phyloP scores from a whole-genome alignment of 345 rosid species.

The Salix caprea region DNA sequence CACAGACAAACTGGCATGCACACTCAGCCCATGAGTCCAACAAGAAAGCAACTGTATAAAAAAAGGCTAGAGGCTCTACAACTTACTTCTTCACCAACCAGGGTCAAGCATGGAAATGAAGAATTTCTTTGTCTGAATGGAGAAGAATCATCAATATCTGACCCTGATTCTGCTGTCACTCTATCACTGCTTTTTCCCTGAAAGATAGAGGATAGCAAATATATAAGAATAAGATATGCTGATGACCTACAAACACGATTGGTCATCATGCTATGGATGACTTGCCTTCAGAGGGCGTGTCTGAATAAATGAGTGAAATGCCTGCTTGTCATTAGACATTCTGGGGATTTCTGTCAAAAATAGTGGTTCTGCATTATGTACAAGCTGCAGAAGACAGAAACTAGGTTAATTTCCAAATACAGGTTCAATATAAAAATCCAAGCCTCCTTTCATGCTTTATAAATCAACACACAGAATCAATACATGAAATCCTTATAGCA shows the following conservation, averaged over 20 bases:
- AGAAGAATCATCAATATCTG: constrained; percentile 57
- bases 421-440: constrained; percentile 12
- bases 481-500: neutral
- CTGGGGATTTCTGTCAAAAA: constrained; percentile 56
- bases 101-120: constrained; percentile 37
- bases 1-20: neutral
- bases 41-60: neutral
- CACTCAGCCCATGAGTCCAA: neutral
- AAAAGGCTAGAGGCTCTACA: constrained; percentile 9
- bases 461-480: neutral
- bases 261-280: neutral
- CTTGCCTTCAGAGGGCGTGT: constrained; percentile 53
- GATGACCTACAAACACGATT: neutral
- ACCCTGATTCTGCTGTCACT: constrained; percentile 53
- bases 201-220: constrained; percentile 10
- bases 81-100: constrained; percentile 68
- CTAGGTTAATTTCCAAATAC: constrained; percentile 20
- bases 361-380: constrained; percentile 53
- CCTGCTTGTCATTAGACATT: constrained; percentile 42
- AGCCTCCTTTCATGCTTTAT: constrained; percentile 11
- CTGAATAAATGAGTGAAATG: constrained; percentile 44
- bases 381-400: constrained; percentile 44
- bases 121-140: constrained; percentile 36
- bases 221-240: neutral
- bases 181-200: constrained; percentile 57